These are phyloP conservation scores for Vaccinium macrocarpon DNA, from an alignment of 148 eudicot species.

Conservation along the genomic window DNA sequence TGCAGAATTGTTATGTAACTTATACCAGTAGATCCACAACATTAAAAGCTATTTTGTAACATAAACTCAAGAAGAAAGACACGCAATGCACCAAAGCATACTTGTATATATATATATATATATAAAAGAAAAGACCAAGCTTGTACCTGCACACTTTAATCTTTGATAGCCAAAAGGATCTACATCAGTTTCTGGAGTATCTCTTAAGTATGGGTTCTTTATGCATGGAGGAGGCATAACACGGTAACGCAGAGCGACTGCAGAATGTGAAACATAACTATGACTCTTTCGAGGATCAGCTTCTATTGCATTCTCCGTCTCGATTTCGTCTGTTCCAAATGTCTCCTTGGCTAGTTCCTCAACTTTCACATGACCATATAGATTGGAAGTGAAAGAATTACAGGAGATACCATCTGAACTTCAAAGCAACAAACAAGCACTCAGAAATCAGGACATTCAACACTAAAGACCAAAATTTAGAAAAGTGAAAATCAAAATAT, in stretches of 20 bases:
- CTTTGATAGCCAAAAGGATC: constrained; percentile 72
- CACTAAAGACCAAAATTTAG: background rate
- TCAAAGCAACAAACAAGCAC: background rate
- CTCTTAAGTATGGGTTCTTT: constrained; percentile 67
- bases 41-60: background rate
- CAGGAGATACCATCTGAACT: constrained; percentile 36
- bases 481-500: background rate
- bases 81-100: background rate
- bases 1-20: background rate
- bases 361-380: constrained; percentile 32
- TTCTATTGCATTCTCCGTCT: constrained; percentile 28
- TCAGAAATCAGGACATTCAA: background rate
- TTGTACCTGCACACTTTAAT: constrained; percentile 68
- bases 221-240: constrained; percentile 97
- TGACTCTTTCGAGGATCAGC: constrained; percentile 32
- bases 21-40: background rate
- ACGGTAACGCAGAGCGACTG: constrained; percentile 86
- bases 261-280: constrained; percentile 72
- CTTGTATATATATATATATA: background rate
- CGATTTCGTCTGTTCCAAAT: constrained; percentile 36
- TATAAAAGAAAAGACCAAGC: background rate
- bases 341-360: constrained; percentile 45
- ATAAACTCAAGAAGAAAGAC: background rate
- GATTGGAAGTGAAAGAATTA: constrained; percentile 32
- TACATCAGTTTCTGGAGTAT: constrained; percentile 38